These are phyloP conservation scores for Ogataea siamensis DNA, from an alignment of 805 yeast genomes.

Conservation along the genomic window DNA sequence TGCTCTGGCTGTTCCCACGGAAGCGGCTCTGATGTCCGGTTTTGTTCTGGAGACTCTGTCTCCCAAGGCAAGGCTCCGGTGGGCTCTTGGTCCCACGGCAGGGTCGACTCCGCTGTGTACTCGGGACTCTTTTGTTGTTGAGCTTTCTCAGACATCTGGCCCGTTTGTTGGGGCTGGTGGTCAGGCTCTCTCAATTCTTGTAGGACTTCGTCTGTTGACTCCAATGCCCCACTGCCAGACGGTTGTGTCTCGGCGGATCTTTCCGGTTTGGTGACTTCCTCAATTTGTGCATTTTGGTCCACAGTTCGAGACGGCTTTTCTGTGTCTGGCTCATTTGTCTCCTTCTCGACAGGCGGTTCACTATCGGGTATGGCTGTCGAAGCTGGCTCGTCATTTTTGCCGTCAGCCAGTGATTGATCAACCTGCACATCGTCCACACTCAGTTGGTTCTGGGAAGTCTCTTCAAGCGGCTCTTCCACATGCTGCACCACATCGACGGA, in stretches of 20 bases:
- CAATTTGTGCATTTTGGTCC: no score
- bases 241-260: no score
- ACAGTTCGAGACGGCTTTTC: background rate
- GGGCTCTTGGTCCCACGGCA: slow-evolving; percentile 21
- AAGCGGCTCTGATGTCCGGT: background rate
- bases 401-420: background rate
- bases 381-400: background rate
- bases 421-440: background rate
- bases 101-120: slow-evolving; percentile 4
- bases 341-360: no score
- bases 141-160: no score
- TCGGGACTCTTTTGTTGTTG: no score
- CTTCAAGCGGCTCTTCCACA: background rate
- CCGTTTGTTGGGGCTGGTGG: no score
- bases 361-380: no score
- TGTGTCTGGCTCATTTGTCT: background rate
- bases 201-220: no score
- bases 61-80: background rate
- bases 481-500: background rate
- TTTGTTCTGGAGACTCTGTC: background rate
- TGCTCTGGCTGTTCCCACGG: background rate
- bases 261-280: no score
- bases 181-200: no score
- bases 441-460: background rate
- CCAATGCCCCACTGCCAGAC: no score